Conservation (phyloP, 2,329 filamentous ascomycete genomes). For the Trichoderma endophyticum region DNA sequence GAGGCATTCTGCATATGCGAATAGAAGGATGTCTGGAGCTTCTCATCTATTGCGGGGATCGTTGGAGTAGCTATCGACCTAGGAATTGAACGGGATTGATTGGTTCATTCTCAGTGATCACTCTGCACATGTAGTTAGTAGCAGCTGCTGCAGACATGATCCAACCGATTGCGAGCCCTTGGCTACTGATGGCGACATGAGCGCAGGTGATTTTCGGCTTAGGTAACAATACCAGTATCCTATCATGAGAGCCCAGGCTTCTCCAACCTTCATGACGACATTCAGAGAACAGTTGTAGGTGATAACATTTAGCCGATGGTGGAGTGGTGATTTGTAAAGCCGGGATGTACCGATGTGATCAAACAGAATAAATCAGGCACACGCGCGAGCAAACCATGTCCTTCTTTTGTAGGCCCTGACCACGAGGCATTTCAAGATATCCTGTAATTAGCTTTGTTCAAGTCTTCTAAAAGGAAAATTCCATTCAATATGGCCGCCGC, state of each 20-base stretch:
- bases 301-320: background rate
- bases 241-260: background rate
- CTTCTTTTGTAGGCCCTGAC: background rate
- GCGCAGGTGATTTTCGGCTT: constrained; percentile 3
- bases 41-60: background rate
- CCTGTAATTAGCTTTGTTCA: background rate
- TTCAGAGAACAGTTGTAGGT: background rate
- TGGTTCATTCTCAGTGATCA: background rate
- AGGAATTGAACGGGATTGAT: background rate
- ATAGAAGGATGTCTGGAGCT: background rate
- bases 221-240: constrained; percentile 1
- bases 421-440: background rate
- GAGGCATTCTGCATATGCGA: background rate
- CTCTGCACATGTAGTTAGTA: background rate
- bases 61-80: background rate
- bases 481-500: constrained; percentile 41
- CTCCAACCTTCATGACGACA: constrained; percentile 6
- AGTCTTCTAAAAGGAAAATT: constrained; percentile 31
- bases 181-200: constrained; percentile 14
- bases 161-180: constrained; percentile 14
- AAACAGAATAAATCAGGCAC: background rate
- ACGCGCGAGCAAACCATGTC: background rate
- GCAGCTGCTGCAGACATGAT: background rate
- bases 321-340: background rate
- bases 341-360: background rate